Evolutionary conservation across 805 yeast species (phyloP), one percentile per base, ranked within the genome.

Genomic region (Ogataea minuta): DNA sequence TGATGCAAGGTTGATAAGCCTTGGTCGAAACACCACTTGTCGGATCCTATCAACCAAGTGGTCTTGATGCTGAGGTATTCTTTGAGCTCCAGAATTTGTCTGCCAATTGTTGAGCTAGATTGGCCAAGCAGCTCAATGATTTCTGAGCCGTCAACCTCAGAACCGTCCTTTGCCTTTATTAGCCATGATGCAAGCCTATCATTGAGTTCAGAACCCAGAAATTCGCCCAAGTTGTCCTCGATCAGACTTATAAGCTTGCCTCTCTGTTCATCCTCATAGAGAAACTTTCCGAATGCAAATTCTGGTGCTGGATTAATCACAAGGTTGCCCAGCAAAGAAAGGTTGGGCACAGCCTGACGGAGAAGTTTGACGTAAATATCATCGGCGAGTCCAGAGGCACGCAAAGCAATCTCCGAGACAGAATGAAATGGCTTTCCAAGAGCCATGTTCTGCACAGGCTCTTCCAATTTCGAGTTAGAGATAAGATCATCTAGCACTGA

Each of bases 1-100:
- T 83, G 82, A 61, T 91, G 97, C 36, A 91, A 81, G 59, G 97
- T 96, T 5, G 96, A 84, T 46, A 84, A 71, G 29, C 98, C 98
- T 52, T 87, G 68, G 66, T 91, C 98, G 59, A 82, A 89, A 14
- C 96, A 76, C 98, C 98, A 91, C 23, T 93, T 79, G 61, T 91
- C 98, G 13, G 96, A 88, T 23, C 97, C 96, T 41, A 91, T 70
- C 44, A 91, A 70, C 98, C 98, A 91, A 37, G 76, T 70, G 9
- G 84, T 69, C 35, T 69, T 68, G 39, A 70, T 59, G 20, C 54
- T 48, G 50, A 85, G 76, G 41, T 61, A 66, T 6, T 72, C 70
- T 41, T 69, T 63, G 29, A 70, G 59, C 3, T 66, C 60, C 37
- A 83, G 62, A 19, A 88, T 57, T 17, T 49, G 42, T 7, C 46